Conservation (phyloP, 2,329 filamentous ascomycete species). For the Ophiocordyceps camponoti-leonardi region DNA sequence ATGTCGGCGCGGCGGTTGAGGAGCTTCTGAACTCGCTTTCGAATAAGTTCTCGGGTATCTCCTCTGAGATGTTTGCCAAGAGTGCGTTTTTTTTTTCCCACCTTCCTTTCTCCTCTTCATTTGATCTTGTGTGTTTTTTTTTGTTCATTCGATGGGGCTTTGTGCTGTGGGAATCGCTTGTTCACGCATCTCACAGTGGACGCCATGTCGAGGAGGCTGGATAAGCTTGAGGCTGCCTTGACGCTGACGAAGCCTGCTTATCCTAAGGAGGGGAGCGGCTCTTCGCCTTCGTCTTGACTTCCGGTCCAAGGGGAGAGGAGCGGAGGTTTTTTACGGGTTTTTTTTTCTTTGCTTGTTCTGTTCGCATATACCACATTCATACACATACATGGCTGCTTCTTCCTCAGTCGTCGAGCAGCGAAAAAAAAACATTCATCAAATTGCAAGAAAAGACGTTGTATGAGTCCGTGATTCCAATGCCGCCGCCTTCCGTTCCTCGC, state of each 20-base stretch:
- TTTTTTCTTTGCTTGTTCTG: too few species aligned
- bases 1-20: constrained; percentile 66
- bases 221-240: constrained; percentile 64
- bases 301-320: too few species aligned
- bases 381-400: neutral
- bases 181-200: too few species aligned
- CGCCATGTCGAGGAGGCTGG: constrained; percentile 75
- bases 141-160: too few species aligned
- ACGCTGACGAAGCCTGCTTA: constrained; percentile 30
- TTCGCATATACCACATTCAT: too few species aligned
- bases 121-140: too few species aligned
- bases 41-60: constrained; percentile 71
- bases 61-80: constrained; percentile 75
- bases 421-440: too few species aligned
- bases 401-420: too few species aligned
- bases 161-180: too few species aligned
- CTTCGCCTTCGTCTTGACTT: constrained; percentile 13
- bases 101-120: neutral
- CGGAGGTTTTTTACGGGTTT: too few species aligned
- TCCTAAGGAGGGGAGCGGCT: constrained; percentile 14
- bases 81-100: constrained; percentile 33
- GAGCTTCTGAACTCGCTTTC: constrained; percentile 72
- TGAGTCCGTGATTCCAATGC: neutral
- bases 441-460: neutral
- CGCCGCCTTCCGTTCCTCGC: neutral